These are phyloP conservation scores for Hypoxylon cercidicola DNA, from an alignment of 495 filamentous ascomycete species.

Conservation along the genomic window DNA sequence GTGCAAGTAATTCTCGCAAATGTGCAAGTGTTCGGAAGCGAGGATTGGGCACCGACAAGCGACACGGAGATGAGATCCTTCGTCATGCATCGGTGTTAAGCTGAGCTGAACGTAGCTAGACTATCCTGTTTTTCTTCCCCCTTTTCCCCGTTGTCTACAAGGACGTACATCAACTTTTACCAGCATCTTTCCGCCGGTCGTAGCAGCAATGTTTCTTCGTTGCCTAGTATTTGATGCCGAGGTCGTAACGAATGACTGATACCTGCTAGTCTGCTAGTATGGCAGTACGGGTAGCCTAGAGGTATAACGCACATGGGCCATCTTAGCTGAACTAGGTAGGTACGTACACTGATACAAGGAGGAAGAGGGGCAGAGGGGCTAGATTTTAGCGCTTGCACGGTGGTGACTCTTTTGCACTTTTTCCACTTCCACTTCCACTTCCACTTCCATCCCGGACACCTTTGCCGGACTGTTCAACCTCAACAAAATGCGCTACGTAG, in stretches of 20 bases:
- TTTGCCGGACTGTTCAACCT: not conserved
- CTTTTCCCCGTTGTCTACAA: conserved; percentile 18
- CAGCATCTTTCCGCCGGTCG: not conserved
- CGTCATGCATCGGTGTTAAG: conserved; percentile 26
- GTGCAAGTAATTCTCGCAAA: conserved; percentile 23
- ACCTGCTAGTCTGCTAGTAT: no score
- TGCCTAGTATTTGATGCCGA: conserved; percentile 14
- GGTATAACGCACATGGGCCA: no score
- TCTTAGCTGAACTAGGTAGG: no score
- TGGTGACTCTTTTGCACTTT: conserved; percentile 18
- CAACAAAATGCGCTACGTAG: not conserved
- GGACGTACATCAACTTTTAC: conserved; percentile 4
- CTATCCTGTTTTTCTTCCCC: conserved; percentile 48
- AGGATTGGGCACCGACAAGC: conserved; percentile 43
- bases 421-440: conserved; percentile 9
- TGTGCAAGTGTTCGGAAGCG: conserved; percentile 31
- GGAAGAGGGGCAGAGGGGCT: no score
- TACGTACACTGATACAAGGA: no score
- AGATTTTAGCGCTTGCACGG: not conserved
- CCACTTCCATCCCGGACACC: not conserved
- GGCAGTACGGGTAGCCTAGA: no score
- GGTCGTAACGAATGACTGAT: not conserved
- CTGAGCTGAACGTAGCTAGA: conserved; percentile 50
- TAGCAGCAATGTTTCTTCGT: conserved; percentile 2
- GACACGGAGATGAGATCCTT: conserved; percentile 41